Conservation (phyloP, 495 filamentous ascomycete genomes). For the Penicillium macrosclerotiorum region DNA sequence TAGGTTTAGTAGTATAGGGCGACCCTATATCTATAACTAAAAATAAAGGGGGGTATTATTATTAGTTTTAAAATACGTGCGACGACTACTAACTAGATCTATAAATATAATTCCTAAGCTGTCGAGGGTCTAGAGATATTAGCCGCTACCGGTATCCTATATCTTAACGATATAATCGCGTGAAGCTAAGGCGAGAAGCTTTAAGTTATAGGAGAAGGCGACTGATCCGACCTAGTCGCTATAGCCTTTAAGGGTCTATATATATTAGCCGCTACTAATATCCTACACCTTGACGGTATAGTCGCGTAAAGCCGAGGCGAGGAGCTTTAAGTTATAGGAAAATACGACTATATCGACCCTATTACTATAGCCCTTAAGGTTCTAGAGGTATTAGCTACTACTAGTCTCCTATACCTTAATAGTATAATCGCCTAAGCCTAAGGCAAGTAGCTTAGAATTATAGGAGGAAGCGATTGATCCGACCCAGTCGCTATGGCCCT, state of each 20-base stretch:
- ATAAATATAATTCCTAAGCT: no score
- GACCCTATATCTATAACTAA: background rate
- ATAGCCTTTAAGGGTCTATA: conserved; percentile 39
- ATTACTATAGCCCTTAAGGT: background rate
- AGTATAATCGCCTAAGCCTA: background rate
- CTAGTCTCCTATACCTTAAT: background rate
- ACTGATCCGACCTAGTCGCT: background rate
- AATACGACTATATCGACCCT: background rate
- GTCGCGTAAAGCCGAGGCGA: background rate
- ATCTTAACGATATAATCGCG: conserved; percentile 27
- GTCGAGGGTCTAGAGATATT: conserved; percentile 15
- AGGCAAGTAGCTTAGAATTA: background rate
- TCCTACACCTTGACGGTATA: no score
- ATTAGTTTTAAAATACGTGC: no score
- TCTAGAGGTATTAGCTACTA: no score
- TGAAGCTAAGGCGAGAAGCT: conserved; percentile 29
- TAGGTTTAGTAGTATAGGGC: background rate
- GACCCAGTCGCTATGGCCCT: background rate
- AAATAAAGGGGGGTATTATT: no score
- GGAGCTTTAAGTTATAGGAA: background rate
- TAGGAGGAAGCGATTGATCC: no score
- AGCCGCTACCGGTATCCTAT: conserved; percentile 23
- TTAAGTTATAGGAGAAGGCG: conserved; percentile 38
- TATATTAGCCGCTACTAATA: conserved; percentile 54
- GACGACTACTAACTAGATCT: no score